These are phyloP conservation scores for Colletotrichum euphorbiae DNA, from an alignment of 2,329 filamentous ascomycete species.

Conservation along the genomic window DNA sequence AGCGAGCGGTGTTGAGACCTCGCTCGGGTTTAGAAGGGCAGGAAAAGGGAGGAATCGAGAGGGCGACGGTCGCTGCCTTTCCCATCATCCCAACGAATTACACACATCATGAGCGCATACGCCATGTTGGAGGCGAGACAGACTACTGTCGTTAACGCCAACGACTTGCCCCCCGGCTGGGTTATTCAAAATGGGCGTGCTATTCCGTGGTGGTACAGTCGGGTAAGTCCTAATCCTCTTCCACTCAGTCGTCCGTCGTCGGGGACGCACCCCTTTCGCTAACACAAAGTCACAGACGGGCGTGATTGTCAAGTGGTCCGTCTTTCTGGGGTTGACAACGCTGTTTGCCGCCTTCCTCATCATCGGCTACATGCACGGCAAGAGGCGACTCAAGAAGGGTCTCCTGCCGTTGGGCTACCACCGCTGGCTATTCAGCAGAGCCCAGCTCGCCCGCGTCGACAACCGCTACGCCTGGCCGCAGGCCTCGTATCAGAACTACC, in stretches of 20 bases:
- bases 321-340: constrained; percentile 72
- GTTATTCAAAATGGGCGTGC: constrained; percentile 43
- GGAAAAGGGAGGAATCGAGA: neutral
- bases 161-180: constrained; percentile 44
- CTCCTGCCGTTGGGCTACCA: constrained; percentile 76
- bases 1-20: neutral
- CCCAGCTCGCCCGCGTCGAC: constrained; percentile 59
- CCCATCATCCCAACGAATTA: neutral
- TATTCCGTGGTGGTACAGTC: constrained; percentile 46
- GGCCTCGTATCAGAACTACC: constrained; percentile 55
- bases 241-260: neutral
- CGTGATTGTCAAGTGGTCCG: constrained; percentile 76
- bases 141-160: constrained; percentile 25
- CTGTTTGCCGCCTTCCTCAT: constrained; percentile 72
- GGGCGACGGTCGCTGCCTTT: constrained; percentile 13
- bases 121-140: constrained; percentile 32
- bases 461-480: constrained; percentile 58
- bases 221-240: constrained; percentile 28
- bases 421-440: constrained; percentile 67
- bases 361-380: constrained; percentile 77
- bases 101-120: constrained; percentile 26
- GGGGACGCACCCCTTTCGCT: neutral
- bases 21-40: neutral
- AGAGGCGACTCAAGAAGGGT: constrained; percentile 73
- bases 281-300: constrained; percentile 60